Percentiles rank a stretch among this genome's conserved stretches.
phyloP scores from a whole-genome alignment of 306 rosid species.

The Trifolium pratense region DNA sequence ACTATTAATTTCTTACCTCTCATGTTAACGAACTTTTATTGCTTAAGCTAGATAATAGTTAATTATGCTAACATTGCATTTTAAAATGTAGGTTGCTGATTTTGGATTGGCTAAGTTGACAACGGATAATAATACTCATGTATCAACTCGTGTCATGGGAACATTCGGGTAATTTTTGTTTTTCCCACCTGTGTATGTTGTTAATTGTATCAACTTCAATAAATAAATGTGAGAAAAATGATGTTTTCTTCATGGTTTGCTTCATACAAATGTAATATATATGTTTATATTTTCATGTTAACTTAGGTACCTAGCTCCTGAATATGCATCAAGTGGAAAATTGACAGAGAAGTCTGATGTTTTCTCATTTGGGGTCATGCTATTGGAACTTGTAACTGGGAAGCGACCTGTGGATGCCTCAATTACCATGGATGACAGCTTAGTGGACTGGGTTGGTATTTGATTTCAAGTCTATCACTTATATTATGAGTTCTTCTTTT shows the following conservation, averaged over 20 bases:
- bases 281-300: slow-evolving; percentile 4
- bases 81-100: slow-evolving; percentile 77
- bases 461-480: background rate
- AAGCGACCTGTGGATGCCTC: slow-evolving; percentile 74
- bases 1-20: background rate
- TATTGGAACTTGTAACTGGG: slow-evolving; percentile 82
- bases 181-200: slow-evolving; percentile 9
- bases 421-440: slow-evolving; percentile 71
- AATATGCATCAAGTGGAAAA: slow-evolving; percentile 95
- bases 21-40: background rate
- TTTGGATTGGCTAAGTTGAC: slow-evolving; percentile 90
- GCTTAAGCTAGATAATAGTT: slow-evolving; percentile 16
- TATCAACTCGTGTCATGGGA: slow-evolving; percentile 93
- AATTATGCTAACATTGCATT: slow-evolving; percentile 10
- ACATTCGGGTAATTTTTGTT: slow-evolving; percentile 74
- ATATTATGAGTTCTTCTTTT: background rate
- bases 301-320: slow-evolving; percentile 91
- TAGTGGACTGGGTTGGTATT: slow-evolving; percentile 90
- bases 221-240: background rate
- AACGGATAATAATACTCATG: slow-evolving; percentile 79
- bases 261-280: background rate
- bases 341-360: slow-evolving; percentile 90
- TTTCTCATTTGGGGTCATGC: slow-evolving; percentile 91
- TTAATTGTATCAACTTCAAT: slow-evolving; percentile 3
- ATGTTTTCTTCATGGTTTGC: background rate